Evolutionary conservation across 192 early-diverging fungal species (phyloP).

Genomic region (Backusella macrospora): DNA sequence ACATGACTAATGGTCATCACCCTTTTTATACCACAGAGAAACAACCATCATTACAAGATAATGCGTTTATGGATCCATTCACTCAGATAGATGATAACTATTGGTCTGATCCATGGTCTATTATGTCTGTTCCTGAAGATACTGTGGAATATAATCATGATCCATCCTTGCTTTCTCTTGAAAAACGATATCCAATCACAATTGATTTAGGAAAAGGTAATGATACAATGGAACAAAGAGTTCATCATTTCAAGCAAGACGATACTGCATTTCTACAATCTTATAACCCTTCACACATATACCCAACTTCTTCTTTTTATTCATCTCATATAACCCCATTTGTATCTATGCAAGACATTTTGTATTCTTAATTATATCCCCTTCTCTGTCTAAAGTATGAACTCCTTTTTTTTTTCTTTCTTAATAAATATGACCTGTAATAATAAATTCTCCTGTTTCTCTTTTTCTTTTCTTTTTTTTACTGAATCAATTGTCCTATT

Average conservation of each 20-base stretch:
- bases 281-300: background rate
- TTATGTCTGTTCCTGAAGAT: background rate
- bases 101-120: background rate
- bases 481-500: too few species aligned
- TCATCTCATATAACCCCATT: background rate
- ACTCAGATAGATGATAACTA: background rate
- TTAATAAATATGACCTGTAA: background rate
- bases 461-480: too few species aligned
- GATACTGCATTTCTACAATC: background rate
- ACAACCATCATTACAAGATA: background rate
- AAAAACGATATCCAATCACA: background rate
- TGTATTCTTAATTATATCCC: background rate
- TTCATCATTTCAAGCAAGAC: background rate
- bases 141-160: too few species aligned
- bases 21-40: background rate
- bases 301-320: background rate
- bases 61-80: background rate
- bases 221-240: background rate
- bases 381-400: background rate
- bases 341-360: constrained; percentile 19
- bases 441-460: too few species aligned
- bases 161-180: background rate
- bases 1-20: too few species aligned
- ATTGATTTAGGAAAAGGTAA: background rate
- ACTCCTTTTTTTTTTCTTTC: background rate